Base-by-base conservation (phyloP, 257 asterid genomes). In the Orobanche coerulescens region DNA sequence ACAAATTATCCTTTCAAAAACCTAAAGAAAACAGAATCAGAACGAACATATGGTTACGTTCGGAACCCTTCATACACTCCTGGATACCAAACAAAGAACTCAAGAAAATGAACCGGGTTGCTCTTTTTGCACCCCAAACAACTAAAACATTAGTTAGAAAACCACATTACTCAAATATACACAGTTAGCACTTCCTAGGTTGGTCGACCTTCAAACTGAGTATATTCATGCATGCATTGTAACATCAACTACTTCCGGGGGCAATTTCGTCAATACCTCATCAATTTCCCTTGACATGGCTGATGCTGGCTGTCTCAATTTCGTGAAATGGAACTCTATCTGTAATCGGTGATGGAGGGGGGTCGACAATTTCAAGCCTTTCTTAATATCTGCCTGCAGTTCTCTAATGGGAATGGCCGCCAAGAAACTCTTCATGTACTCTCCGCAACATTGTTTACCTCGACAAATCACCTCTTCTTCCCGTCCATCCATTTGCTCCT, bases 401-500 rank as follows among this genome's bases (percentile, higher is more conserved):
- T 92, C 98, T 60, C 98, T 81, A 19, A 88, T 84, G 0, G 98
- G 98, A 57, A 92, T 92, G 0, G 98, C 95, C 36, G 98, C 95
- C 79, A 92, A 75, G 79, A 92, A 92, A 66, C 73, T 81, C 79
- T 88, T 92, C 46, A 92, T 82, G 74, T 92, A 92, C 72, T 82
- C 95, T 69, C 82, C 88, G 86, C 96, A 92, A 0, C 87, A 72
- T 69, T 79, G 89, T 76, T 84, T 88, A 40, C 98, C 98, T 70
- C 42, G 80, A 69, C 82, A 88, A 13, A 88, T 63, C 10, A 82
- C 74, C 75, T 69, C 81, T 61, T 78, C 87, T 61, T 74, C 77
- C 11, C 36, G 58, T 48, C 72, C 87, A 2, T 31, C 73, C 65
- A 15, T 57, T 11, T 73, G 48, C 70, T 85, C 86, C 43, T 71